phyloP scores from a whole-genome alignment of 306 rosid species.

The Rosa multiflora region DNA sequence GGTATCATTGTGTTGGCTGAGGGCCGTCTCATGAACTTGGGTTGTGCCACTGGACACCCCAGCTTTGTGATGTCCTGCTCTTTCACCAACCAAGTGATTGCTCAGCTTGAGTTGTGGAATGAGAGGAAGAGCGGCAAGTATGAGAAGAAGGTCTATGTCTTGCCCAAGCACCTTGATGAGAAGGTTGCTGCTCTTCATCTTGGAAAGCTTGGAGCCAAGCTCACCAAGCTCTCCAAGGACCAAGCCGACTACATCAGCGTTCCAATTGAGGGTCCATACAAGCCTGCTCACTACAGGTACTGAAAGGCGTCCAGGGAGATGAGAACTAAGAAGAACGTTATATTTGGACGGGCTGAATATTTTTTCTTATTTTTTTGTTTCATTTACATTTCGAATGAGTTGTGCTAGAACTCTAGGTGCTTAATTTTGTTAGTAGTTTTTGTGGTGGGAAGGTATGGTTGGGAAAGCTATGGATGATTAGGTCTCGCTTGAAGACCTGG shows the following conservation, averaged over 20 bases:
- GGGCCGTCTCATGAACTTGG: conserved; percentile 97
- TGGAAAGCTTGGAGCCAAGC: conserved; percentile 91
- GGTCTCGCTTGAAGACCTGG: conserved; percentile 47
- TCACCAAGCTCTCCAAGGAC: conserved; percentile 76
- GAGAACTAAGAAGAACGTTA: neutral
- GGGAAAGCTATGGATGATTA: conserved; percentile 19
- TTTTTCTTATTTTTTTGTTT: conserved; percentile 11
- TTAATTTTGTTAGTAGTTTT: conserved; percentile 29
- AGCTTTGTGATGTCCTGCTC: conserved; percentile 99
- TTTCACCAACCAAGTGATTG: conserved; percentile 96
- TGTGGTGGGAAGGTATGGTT: conserved; percentile 19
- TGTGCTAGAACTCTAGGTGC: conserved; percentile 26
- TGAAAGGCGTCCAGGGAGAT: conserved; percentile 29
- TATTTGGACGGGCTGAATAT: conserved; percentile 7
- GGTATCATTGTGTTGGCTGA: conserved; percentile 88
- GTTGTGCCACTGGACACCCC: conserved; percentile 99
- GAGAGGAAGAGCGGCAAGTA: conserved; percentile 77
- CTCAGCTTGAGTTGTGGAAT: conserved; percentile 93
- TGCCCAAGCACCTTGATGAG: conserved; percentile 96
- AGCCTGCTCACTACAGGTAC: conserved; percentile 89
- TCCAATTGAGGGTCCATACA: conserved; percentile 93
- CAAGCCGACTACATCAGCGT: conserved; percentile 91
- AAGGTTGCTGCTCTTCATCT: conserved; percentile 96
- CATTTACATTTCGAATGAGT: neutral
- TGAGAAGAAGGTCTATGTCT: conserved; percentile 86